phyloP scores from a whole-genome alignment of 2,329 filamentous ascomycete species.

The Macrophomina tecta region DNA sequence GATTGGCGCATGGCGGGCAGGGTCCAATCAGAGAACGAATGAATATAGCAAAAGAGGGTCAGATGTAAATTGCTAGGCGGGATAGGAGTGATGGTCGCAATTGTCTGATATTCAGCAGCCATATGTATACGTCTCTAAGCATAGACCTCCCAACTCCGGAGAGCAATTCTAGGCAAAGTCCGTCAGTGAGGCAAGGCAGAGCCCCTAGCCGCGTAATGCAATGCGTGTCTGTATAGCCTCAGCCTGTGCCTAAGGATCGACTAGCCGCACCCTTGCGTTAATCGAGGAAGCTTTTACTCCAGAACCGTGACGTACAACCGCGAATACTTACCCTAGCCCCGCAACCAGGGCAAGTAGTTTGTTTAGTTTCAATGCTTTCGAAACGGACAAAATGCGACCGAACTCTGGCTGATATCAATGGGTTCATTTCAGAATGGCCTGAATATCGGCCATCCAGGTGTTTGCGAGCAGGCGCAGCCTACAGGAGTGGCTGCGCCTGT shows the following conservation, averaged over 20 bases:
- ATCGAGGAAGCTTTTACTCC: not conserved
- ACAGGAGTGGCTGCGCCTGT: too few relatives aligned
- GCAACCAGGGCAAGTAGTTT: not conserved
- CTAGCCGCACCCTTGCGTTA: not conserved
- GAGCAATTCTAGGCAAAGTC: not conserved
- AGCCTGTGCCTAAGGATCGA: not conserved
- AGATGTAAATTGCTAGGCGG: not conserved
- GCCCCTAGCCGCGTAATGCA: slow-evolving; percentile 9
- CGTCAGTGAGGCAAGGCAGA: not conserved
- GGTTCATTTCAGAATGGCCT: not conserved
- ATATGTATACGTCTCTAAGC: not conserved
- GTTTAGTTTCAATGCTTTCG: not conserved
- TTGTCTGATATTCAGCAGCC: not conserved
- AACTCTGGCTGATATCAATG: not conserved
- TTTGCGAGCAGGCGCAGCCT: not conserved
- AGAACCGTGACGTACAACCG: not conserved
- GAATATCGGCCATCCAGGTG: not conserved
- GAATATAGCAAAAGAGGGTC: not conserved
- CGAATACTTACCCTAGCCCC: not conserved
- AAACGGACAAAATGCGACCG: not conserved
- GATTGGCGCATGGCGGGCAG: slow-evolving; percentile 28
- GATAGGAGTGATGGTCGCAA: not conserved
- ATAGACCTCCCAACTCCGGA: not conserved
- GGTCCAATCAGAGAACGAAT: not conserved
- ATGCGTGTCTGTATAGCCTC: not conserved